Evolutionary conservation across 306 rosid species (phyloP).

Genomic region (Pterocarpus santalinus): DNA sequence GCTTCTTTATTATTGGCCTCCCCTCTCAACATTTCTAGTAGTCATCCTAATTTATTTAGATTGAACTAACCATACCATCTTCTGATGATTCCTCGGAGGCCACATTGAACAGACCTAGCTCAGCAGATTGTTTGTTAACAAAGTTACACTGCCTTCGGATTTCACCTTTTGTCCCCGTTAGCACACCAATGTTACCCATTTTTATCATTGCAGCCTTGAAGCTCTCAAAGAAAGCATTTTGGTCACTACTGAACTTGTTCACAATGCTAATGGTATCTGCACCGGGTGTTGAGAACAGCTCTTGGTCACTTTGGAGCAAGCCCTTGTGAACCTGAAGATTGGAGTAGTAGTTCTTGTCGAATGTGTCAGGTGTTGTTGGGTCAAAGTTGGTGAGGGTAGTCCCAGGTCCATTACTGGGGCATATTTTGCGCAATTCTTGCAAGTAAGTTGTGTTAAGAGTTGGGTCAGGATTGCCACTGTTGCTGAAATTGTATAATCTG

Average conservation of each 20-base stretch:
- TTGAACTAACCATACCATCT: conserved; percentile 28
- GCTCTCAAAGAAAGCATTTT: conserved; percentile 17
- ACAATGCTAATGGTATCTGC: conserved; percentile 41
- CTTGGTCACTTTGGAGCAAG: conserved; percentile 55
- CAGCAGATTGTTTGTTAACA: conserved; percentile 42
- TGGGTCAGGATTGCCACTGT: conserved; percentile 37
- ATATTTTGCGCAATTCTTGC: conserved; percentile 1
- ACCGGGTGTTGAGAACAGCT: conserved; percentile 45
- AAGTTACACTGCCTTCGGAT: conserved; percentile 50
- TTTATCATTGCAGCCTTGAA: conserved; percentile 48
- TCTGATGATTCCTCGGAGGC: not conserved
- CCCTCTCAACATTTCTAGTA: too few species aligned
- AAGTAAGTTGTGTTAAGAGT: conserved; percentile 46
- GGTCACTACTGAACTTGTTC: conserved; percentile 16
- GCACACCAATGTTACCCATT: conserved; percentile 47
- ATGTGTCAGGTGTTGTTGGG: conserved; percentile 32
- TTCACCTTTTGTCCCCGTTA: conserved; percentile 44
- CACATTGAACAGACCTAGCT: not conserved
- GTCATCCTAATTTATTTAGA: not conserved
- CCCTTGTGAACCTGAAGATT: conserved; percentile 48
- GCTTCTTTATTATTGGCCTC: not conserved
- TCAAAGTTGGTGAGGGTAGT: conserved; percentile 40
- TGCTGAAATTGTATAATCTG: conserved; percentile 52
- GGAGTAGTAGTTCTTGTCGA: conserved; percentile 47
- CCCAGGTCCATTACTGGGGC: conserved; percentile 38